Conservation (phyloP, 2,329 filamentous ascomycete species). For the Diplodia seriata region DNA sequence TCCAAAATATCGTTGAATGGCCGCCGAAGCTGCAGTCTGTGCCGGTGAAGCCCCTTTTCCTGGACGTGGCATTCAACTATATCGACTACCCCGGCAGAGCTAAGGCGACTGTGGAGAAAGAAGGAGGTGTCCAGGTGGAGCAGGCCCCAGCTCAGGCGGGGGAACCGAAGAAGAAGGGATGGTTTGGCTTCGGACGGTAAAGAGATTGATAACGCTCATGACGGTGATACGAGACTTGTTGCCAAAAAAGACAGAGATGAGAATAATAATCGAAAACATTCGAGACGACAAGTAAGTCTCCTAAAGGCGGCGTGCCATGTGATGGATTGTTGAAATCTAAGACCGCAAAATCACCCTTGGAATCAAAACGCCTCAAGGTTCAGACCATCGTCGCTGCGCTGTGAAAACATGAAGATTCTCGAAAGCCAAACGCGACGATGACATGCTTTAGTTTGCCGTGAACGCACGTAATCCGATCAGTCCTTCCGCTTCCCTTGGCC, state of each 20-base stretch:
- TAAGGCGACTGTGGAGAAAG: constrained; percentile 40
- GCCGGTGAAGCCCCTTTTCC: constrained; percentile 92
- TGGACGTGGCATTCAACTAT: constrained; percentile 98
- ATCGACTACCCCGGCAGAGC: constrained; percentile 82
- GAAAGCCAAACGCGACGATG: not conserved
- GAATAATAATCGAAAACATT: not conserved
- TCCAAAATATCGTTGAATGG: constrained; percentile 83
- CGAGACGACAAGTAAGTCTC: not conserved
- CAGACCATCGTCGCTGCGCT: too few species aligned
- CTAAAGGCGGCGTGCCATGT: not conserved
- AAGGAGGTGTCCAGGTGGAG: constrained; percentile 33
- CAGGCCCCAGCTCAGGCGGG: constrained; percentile 41
- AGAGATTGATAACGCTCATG: not conserved
- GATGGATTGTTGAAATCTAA: not conserved
- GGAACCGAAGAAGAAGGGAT: constrained; percentile 56
- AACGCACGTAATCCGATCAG: not conserved
- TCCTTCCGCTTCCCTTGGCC: not conserved
- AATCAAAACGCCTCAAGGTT: not conserved
- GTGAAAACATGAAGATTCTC: too few species aligned
- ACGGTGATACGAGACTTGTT: not conserved
- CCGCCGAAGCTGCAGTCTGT: constrained; percentile 83
- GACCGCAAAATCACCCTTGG: not conserved
- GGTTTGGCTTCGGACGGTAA: constrained; percentile 59
- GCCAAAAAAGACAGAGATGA: not conserved
- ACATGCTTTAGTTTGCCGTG: too few species aligned